These are phyloP conservation scores for Blepharisma stoltei DNA, from an alignment of 73 alveolate genomes.

Conservation along the genomic window DNA sequence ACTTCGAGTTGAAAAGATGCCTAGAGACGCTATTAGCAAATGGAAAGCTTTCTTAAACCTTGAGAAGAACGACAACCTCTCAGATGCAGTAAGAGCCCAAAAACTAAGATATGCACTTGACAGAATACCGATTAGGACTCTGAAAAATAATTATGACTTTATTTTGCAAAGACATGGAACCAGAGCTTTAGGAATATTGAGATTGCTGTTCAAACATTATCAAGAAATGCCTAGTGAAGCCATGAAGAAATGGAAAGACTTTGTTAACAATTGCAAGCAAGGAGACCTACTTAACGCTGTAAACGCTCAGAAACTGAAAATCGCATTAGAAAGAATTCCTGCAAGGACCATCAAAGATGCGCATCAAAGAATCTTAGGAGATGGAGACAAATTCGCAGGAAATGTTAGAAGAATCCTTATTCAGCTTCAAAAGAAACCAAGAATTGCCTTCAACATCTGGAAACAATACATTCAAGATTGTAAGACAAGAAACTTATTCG, in stretches of 20 bases:
- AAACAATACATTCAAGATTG: too few relatives aligned
- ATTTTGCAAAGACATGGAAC: too few relatives aligned
- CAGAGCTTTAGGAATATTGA: too few relatives aligned
- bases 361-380: conserved; percentile 14
- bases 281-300: not conserved
- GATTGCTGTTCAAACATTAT: not conserved
- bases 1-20: not conserved
- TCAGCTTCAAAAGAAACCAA: too few relatives aligned
- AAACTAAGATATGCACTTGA: conserved; percentile 2
- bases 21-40: conserved; percentile 1
- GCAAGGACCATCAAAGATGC: not conserved
- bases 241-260: not conserved
- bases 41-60: not conserved
- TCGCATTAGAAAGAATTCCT: not conserved
- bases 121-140: conserved; percentile 1
- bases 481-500: too few relatives aligned
- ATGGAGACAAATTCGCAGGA: conserved; percentile 8
- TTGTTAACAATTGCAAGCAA: not conserved
- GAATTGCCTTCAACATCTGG: too few relatives aligned
- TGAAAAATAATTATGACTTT: not conserved
- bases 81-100: not conserved
- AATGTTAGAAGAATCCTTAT: not conserved
- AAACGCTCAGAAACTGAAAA: not conserved
- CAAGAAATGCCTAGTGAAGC: not conserved
- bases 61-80: not conserved